Conservation (phyloP, 176 grass and related monocot genomes). For the Carex pumila region DNA sequence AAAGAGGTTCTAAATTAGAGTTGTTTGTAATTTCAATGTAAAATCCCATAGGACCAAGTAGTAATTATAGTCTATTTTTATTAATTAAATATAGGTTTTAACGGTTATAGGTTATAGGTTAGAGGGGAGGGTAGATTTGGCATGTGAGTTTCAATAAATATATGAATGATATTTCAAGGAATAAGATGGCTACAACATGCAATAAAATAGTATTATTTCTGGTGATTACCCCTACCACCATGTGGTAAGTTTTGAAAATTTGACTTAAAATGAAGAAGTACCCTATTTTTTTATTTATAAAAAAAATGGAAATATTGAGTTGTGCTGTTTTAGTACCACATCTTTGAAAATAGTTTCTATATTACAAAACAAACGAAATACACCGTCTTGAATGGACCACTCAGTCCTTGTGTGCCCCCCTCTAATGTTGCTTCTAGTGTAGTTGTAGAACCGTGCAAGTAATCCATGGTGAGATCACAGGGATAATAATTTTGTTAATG, state of each 20-base stretch:
- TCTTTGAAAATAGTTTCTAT: not conserved
- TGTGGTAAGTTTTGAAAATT: not conserved
- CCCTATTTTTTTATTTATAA: not conserved
- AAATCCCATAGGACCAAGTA: not conserved
- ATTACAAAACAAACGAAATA: not conserved
- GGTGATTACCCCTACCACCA: not conserved
- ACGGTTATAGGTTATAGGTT: not conserved
- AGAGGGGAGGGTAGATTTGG: not conserved
- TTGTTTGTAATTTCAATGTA: not conserved
- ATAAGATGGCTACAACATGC: not conserved
- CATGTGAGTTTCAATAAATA: conserved; percentile 6
- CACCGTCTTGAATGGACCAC: not conserved
- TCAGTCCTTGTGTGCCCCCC: not conserved
- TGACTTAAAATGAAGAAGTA: not conserved
- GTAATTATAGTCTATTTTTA: not conserved
- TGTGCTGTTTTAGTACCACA: not conserved
- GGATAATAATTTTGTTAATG: not conserved
- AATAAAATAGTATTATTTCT: not conserved
- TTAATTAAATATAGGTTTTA: not conserved
- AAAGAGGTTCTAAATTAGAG: not conserved
- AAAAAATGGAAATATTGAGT: not conserved
- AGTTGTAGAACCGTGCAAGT: not conserved
- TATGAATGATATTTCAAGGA: not conserved
- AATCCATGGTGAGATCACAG: not conserved
- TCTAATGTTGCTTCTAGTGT: not conserved